phyloP scores from a whole-genome alignment of 2,329 filamentous ascomycete genomes.

The Fusarium beomiforme region DNA sequence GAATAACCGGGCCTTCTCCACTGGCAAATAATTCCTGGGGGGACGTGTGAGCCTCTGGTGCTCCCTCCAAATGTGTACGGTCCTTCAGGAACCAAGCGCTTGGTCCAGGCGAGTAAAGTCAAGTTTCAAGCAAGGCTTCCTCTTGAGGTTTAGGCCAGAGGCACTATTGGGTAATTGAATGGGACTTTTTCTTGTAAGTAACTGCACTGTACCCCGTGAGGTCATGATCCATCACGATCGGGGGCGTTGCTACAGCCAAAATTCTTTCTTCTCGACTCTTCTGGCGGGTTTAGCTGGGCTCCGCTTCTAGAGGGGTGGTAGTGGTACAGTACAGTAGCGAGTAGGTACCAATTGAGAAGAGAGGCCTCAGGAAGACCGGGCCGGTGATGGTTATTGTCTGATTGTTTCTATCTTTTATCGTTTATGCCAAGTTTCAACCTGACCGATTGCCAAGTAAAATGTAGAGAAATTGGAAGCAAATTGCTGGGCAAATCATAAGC shows the following conservation, averaged over 20 bases:
- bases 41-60: background rate
- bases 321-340: constrained; percentile 23
- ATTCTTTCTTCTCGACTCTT: constrained; percentile 42
- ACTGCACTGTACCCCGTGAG: constrained; percentile 37
- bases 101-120: constrained; percentile 32
- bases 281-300: constrained; percentile 38
- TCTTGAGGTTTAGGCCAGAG: constrained; percentile 42
- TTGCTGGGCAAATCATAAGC: background rate
- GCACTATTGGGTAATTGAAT: constrained; percentile 49
- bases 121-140: constrained; percentile 38
- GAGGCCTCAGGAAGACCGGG: constrained; percentile 35
- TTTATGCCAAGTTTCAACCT: constrained; percentile 7
- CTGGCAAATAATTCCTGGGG: constrained; percentile 23
- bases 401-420: background rate
- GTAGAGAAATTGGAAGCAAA: background rate
- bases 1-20: constrained; percentile 47
- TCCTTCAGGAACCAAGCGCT: constrained; percentile 45
- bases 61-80: background rate
- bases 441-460: background rate
- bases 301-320: constrained; percentile 31
- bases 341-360: constrained; percentile 4
- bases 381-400: constrained; percentile 25
- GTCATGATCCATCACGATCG: constrained; percentile 50
- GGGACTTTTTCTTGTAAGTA: constrained; percentile 30
- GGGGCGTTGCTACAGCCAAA: constrained; percentile 23